Evolutionary conservation across 2,329 filamentous ascomycete genomes (phyloP), one percentile per base, ranked within the genome.

Genomic region (Colletotrichum sp.): DNA sequence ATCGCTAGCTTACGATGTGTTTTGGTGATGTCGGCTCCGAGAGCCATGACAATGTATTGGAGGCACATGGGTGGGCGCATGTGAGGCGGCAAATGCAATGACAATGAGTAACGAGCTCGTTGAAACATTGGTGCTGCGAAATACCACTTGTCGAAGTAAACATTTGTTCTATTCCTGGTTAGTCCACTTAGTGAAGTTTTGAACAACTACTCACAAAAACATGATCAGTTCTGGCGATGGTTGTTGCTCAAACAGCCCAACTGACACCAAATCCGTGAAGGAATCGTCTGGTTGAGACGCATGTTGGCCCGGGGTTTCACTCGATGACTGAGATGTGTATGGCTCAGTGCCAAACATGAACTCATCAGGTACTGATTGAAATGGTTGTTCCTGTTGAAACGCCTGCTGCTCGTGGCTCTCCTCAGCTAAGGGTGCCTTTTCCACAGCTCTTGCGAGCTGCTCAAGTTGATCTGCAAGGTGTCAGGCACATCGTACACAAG

Each of bases 221-320:
- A 81, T 79, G 4, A 83, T 75, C 2, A 83, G 56, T 7, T 79
- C 68, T 13, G 77, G 77, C 0, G 82, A 77, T 2, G 81, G 83
- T 2, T 81, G 77, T 61, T 81, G 78, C 67, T 84, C 82, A 68
- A 80, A 81, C 3, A 82, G 78, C 3, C 82, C 81, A 10, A 81
- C 79, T 34, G 77, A 71, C 7, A 80, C 73, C 16, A 83, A 18
- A 22, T 80, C 76, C 8, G 36, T 22, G 12, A 71, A 68, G 8
- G 67, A 66, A 22, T 76, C 69, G 16, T 74, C 76, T 8, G 28
- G 9, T 2, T 77, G 58, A 12, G 58, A 32, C 16, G 27, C 28
- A 12, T n/a, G 70, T 8, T 79, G 25, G 10, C 70, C 60, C 30
- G 30, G 4, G 32, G 34, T 28, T 22, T n/a, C 16, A 22, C 48